These are phyloP conservation scores for Lachancea waltii DNA, from an alignment of 805 yeast genomes.

Conservation along the genomic window DNA sequence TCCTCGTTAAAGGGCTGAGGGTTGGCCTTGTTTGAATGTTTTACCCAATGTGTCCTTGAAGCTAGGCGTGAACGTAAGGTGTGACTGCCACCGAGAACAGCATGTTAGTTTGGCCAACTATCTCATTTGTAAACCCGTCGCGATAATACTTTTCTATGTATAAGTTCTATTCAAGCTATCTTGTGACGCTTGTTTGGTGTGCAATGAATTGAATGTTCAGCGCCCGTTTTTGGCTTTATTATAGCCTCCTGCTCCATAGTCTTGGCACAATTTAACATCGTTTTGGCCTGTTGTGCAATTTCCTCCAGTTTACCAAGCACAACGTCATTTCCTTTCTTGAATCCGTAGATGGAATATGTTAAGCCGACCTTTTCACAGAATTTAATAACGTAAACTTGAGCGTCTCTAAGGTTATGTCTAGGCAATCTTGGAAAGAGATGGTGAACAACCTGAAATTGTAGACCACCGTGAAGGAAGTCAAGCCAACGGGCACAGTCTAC, in stretches of 20 bases:
- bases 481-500: constrained; percentile 92
- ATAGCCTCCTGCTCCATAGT: constrained; percentile 50
- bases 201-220: background rate
- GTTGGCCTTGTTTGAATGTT: too few relatives aligned
- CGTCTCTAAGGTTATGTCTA: constrained; percentile 73
- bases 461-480: constrained; percentile 86
- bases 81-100: too few relatives aligned
- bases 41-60: too few relatives aligned
- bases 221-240: background rate
- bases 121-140: too few relatives aligned
- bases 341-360: constrained; percentile 78
- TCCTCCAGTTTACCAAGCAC: constrained; percentile 67
- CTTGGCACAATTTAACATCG: constrained; percentile 66
- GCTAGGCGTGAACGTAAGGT: too few relatives aligned
- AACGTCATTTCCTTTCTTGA: constrained; percentile 65
- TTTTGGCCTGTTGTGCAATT: constrained; percentile 71
- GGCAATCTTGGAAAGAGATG: constrained; percentile 87
- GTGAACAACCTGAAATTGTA: constrained; percentile 87
- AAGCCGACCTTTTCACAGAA: constrained; percentile 75
- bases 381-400: constrained; percentile 63
- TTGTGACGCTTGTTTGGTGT: background rate
- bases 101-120: too few relatives aligned
- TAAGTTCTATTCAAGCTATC: too few relatives aligned
- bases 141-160: too few relatives aligned
- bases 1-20: too few relatives aligned